These are phyloP conservation scores for Apophysomyces trapeziformis DNA, from an alignment of 371 early-diverging fungal species.

Conservation along the genomic window DNA sequence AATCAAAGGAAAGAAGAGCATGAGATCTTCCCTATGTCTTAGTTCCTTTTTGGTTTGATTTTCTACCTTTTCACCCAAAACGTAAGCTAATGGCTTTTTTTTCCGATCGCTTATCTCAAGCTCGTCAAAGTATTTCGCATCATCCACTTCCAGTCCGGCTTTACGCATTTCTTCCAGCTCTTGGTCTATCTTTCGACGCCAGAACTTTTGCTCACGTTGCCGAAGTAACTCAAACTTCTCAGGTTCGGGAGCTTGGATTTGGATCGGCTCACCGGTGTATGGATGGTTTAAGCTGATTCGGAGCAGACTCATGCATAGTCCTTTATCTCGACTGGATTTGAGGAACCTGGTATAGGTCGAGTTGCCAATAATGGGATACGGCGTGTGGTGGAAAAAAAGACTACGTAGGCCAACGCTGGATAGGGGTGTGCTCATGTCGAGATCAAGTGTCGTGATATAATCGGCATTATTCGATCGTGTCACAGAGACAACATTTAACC, in stretches of 20 bases:
- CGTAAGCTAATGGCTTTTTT: conserved; percentile 59
- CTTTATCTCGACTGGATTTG: conserved; percentile 67
- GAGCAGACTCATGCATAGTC: conserved; percentile 57
- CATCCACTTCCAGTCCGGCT: conserved; percentile 31
- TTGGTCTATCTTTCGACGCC: conserved; percentile 46
- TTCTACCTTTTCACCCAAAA: conserved; percentile 56
- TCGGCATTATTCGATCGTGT: conserved; percentile 57
- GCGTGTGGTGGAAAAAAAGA: conserved; percentile 39
- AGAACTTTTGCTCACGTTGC: conserved; percentile 65
- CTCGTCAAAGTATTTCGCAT: conserved; percentile 6
- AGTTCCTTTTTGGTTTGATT: no score
- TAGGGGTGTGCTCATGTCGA: conserved; percentile 39
- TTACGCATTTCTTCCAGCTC: conserved; percentile 52
- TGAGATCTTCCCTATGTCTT: no score
- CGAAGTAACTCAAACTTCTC: conserved; percentile 55
- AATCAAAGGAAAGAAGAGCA: not conserved
- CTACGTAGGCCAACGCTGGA: conserved; percentile 45
- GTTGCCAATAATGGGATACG: conserved; percentile 68
- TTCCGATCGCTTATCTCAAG: conserved; percentile 30
- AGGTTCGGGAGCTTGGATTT: conserved; percentile 40
- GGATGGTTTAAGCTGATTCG: conserved; percentile 55
- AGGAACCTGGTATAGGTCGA: conserved; percentile 59
- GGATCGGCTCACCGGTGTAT: conserved; percentile 15
- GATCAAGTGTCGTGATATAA: conserved; percentile 45
- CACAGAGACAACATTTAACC: conserved; percentile 27